Evolutionary conservation across 1,139 yeast genomes (phyloP).

Genomic region (Magnusiomyces ingens): DNA sequence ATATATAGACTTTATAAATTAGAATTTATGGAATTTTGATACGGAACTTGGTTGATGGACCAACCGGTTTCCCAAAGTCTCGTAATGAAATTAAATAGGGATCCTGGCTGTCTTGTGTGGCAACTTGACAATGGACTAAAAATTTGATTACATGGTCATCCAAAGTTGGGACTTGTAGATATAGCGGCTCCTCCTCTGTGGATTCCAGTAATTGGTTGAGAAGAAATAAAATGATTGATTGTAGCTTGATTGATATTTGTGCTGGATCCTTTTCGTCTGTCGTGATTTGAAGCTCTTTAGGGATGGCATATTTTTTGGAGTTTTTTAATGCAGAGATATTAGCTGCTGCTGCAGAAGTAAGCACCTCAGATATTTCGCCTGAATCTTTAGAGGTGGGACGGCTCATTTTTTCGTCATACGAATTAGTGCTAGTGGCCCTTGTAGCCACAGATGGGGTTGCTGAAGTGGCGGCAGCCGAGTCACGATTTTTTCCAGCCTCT

Average conservation of each 20-base stretch:
- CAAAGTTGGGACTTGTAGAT: not conserved
- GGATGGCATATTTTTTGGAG: not conserved
- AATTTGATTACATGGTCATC: not conserved
- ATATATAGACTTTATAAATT: not conserved
- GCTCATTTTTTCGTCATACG: not conserved
- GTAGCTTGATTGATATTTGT: not conserved
- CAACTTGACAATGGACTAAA: not conserved
- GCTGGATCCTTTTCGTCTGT: not conserved
- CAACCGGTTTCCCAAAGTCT: not conserved
- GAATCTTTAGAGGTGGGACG: not conserved
- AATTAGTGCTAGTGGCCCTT: not conserved
- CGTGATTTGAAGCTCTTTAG: not conserved
- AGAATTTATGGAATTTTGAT: not conserved
- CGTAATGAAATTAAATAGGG: not conserved
- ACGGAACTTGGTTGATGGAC: not conserved
- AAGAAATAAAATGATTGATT: not conserved
- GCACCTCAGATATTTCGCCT: not conserved
- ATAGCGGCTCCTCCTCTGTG: not conserved
- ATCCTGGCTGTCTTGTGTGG: not conserved
- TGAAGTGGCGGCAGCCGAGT: not conserved
- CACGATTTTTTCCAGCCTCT: not conserved
- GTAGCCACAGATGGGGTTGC: not conserved
- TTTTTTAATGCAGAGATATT: not conserved
- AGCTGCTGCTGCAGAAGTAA: not conserved
- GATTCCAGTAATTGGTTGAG: slow-evolving; percentile 2